Percentiles rank a stretch among this genome's conserved stretches.
Conservation (phyloP, 2,329 filamentous ascomycete species). For the Pseudogymnoascus sp. region DNA sequence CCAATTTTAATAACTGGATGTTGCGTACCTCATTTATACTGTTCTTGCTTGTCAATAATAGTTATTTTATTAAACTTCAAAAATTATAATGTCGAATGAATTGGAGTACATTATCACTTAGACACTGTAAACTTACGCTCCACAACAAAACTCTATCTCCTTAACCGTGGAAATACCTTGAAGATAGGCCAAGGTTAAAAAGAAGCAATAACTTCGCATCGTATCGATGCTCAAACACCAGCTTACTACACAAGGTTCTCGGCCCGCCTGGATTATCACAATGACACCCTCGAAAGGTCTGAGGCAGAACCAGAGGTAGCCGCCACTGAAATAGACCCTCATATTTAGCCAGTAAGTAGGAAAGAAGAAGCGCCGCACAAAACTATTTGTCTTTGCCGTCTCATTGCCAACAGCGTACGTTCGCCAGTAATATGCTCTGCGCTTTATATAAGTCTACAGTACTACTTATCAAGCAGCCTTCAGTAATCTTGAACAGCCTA, state of each 20-base stretch:
- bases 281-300: neutral
- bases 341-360: neutral
- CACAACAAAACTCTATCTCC: neutral
- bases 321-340: neutral
- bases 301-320: neutral
- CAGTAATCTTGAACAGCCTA: neutral
- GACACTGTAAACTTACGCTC: too few relatives aligned
- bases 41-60: neutral
- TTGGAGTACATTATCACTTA: too few relatives aligned
- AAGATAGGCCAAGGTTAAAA: neutral
- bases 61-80: neutral
- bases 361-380: neutral
- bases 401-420: neutral
- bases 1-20: neutral
- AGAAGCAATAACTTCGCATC: neutral
- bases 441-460: neutral
- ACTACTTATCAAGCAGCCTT: neutral
- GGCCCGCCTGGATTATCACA: neutral
- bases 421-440: too few relatives aligned
- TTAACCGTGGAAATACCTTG: neutral
- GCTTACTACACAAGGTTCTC: neutral
- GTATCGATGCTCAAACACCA: neutral
- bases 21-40: neutral
- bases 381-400: neutral
- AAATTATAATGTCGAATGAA: too few relatives aligned